phyloP scores from a whole-genome alignment of 208 protist genomes.

The Leishmania major region DNA sequence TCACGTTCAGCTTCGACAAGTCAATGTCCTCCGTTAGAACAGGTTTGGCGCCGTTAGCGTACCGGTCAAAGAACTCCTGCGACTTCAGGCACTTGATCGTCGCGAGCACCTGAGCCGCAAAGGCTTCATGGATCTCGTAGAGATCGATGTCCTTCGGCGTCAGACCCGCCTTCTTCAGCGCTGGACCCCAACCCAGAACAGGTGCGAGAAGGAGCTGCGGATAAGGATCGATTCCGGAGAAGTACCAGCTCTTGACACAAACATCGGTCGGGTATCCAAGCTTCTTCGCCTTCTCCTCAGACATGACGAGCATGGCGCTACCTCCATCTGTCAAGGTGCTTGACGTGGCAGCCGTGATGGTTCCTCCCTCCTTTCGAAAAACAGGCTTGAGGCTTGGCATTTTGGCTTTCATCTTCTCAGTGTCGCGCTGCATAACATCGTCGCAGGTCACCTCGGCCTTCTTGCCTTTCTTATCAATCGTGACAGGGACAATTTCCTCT shows the following conservation, averaged over 20 bases:
- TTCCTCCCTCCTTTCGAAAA: slow-evolving; percentile 79
- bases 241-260: slow-evolving; percentile 64
- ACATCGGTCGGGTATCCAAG: slow-evolving; percentile 80
- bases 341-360: slow-evolving; percentile 83
- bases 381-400: slow-evolving; percentile 67
- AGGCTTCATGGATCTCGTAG: slow-evolving; percentile 91
- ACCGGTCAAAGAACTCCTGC: slow-evolving; percentile 74
- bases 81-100: slow-evolving; percentile 73
- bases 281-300: slow-evolving; percentile 78
- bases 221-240: slow-evolving; percentile 85
- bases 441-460: slow-evolving; percentile 47
- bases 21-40: slow-evolving; percentile 57
- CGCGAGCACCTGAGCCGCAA: slow-evolving; percentile 85
- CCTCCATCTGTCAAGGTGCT: slow-evolving; percentile 84
- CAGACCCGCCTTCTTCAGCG: slow-evolving; percentile 68
- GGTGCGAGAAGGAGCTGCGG: slow-evolving; percentile 88
- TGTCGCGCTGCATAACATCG: slow-evolving; percentile 71
- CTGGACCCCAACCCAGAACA: slow-evolving; percentile 76
- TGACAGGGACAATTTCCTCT: slow-evolving; percentile 73
- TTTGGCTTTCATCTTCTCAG: slow-evolving; percentile 64
- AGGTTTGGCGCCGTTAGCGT: slow-evolving; percentile 34
- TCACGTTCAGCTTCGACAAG: slow-evolving; percentile 80
- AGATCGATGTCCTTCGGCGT: slow-evolving; percentile 82
- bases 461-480: slow-evolving; percentile 44
- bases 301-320: slow-evolving; percentile 85